These are phyloP conservation scores for Verticillium albo-atrum DNA, from an alignment of 2,329 filamentous ascomycete species.

Conservation along the genomic window DNA sequence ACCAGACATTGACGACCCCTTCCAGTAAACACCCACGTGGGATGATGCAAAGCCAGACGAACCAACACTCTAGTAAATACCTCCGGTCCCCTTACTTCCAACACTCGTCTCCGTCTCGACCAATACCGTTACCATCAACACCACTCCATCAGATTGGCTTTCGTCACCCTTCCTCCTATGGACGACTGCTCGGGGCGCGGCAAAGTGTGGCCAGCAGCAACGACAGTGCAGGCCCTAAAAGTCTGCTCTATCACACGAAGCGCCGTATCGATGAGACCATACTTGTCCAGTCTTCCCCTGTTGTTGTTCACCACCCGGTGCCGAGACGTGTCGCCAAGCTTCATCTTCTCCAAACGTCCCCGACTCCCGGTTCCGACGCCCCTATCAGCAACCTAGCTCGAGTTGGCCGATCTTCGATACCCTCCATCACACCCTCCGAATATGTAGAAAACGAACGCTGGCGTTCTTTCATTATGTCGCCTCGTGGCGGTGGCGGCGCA, in stretches of 20 bases:
- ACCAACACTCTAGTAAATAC: background rate
- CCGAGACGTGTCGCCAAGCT: slow-evolving; percentile 9
- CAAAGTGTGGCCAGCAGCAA: background rate
- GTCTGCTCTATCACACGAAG: background rate
- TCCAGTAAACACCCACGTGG: background rate
- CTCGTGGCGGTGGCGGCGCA: background rate
- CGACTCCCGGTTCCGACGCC: background rate
- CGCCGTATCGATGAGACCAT: background rate
- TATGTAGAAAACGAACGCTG: slow-evolving; percentile 3
- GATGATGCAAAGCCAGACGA: background rate
- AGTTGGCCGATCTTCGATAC: background rate
- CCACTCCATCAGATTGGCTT: background rate
- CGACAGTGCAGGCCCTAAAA: background rate
- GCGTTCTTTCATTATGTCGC: background rate
- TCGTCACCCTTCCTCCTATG: background rate
- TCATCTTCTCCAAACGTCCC: background rate
- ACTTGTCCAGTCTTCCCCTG: background rate
- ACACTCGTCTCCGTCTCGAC: background rate
- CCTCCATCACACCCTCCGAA: background rate
- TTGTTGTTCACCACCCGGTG: slow-evolving; percentile 8
- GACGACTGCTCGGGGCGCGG: background rate
- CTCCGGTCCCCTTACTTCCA: background rate
- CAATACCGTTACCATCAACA: background rate
- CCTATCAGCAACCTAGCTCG: slow-evolving; percentile 4
- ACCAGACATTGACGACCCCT: background rate